A percentile compares a stretch with the other conserved stretches of the same genome.
Evolutionary conservation across 176 grass and related monocot genomes (phyloP).

Genomic region (Avena insularis): DNA sequence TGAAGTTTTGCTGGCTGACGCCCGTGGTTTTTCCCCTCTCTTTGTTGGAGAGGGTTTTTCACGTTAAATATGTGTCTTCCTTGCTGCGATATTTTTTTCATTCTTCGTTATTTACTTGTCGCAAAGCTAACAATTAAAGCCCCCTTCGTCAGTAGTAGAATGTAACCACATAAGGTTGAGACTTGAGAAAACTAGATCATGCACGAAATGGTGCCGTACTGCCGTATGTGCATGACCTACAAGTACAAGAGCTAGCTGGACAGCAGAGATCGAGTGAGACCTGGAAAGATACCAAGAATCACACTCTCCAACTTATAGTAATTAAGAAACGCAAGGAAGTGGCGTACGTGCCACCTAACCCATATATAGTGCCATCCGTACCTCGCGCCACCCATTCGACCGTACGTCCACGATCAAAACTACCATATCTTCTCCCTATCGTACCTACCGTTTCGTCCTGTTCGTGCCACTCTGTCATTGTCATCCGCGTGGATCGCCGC

Average conservation of each 20-base stretch:
- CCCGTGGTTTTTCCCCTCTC: no score
- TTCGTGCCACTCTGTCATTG: not conserved
- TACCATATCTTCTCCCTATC: not conserved
- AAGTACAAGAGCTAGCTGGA: no score
- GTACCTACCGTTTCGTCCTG: not conserved
- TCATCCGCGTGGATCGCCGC: not conserved
- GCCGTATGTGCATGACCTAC: not conserved
- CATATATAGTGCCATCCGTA: slow-evolving; percentile 29
- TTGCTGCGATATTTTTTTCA: no score
- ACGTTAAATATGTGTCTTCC: no score
- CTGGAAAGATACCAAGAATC: slow-evolving; percentile 18
- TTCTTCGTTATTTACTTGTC: no score
- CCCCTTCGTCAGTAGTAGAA: no score
- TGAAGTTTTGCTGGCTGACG: no score
- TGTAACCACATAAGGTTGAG: no score
- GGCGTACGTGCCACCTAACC: not conserved
- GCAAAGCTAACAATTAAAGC: no score
- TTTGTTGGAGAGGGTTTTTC: no score
- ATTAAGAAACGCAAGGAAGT: not conserved
- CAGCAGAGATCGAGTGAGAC: no score
- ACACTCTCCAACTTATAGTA: not conserved
- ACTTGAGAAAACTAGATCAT: no score
- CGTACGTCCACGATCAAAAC: not conserved
- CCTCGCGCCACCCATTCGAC: not conserved
- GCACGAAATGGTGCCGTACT: not conserved